phyloP scores from a whole-genome alignment of 371 early-diverging fungal genomes.

The Saksenaea oblongispora region DNA sequence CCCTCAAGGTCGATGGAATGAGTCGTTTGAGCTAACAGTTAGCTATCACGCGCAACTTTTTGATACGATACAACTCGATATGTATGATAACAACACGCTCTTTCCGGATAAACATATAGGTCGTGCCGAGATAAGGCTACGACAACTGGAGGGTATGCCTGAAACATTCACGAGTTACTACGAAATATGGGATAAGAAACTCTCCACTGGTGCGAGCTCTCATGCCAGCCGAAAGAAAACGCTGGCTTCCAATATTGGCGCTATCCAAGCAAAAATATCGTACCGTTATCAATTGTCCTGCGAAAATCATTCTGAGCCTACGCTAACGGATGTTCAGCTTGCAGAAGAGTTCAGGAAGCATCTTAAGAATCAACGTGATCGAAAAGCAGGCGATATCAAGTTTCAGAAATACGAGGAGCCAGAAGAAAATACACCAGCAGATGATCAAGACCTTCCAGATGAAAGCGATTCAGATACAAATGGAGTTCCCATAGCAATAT shows the following conservation, averaged over 20 bases:
- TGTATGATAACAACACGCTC: conserved; percentile 63
- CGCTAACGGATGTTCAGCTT: conserved; percentile 19
- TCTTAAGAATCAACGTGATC: conserved; percentile 26
- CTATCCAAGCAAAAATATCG: conserved; percentile 65
- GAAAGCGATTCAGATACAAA: conserved; percentile 11
- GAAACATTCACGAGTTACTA: conserved; percentile 66
- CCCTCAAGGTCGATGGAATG: conserved; percentile 72
- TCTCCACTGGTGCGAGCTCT: conserved; percentile 56
- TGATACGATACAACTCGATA: conserved; percentile 70
- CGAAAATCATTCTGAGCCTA: background rate
- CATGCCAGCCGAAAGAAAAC: conserved; percentile 53
- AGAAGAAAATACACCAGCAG: background rate
- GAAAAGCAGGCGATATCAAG: conserved; percentile 10
- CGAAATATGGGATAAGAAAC: conserved; percentile 66
- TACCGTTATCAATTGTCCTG: conserved; percentile 56
- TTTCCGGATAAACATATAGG: conserved; percentile 74
- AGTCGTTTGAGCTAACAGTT: conserved; percentile 72
- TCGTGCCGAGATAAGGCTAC: conserved; percentile 71
- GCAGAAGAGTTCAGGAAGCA: conserved; percentile 24
- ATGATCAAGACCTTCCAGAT: conserved; percentile 20
- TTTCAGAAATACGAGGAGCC: conserved; percentile 28
- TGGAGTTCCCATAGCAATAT: background rate
- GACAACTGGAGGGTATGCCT: conserved; percentile 65
- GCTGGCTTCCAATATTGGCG: conserved; percentile 63
- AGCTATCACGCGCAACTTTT: conserved; percentile 82